These are phyloP conservation scores for Cercospora nicotianae DNA, from an alignment of 2,329 filamentous ascomycete species.

Conservation along the genomic window DNA sequence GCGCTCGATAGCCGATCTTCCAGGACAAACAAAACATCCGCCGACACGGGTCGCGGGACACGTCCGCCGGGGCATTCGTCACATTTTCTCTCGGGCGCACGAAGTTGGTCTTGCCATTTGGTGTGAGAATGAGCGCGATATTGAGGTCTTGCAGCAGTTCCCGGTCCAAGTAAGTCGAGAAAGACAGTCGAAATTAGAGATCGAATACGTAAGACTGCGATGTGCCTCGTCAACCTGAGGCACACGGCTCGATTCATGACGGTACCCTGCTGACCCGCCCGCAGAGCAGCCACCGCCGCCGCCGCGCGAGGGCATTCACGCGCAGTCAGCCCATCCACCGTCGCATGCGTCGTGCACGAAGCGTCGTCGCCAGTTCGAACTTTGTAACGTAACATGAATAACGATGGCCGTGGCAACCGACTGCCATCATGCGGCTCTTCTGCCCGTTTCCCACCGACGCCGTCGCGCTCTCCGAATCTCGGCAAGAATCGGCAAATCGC, in stretches of 20 bases:
- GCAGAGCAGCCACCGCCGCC: not conserved
- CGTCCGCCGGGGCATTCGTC: not conserved
- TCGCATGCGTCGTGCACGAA: not conserved
- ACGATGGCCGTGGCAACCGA: not conserved
- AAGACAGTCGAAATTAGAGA: not conserved
- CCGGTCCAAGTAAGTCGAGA: not conserved
- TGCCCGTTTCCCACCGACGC: no score
- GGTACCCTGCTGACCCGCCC: not conserved
- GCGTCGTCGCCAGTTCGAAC: not conserved
- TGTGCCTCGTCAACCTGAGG: not conserved
- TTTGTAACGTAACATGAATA: not conserved
- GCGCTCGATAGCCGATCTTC: not conserved
- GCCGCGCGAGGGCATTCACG: not conserved
- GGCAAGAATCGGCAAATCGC: not conserved
- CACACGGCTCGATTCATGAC: not conserved
- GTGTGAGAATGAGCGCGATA: constrained; percentile 8
- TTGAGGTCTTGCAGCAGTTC: constrained; percentile 1
- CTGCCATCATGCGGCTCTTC: not conserved
- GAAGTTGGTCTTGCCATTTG: not conserved
- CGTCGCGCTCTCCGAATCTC: not conserved
- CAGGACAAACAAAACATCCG: not conserved
- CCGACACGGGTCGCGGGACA: not conserved
- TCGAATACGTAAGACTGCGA: not conserved
- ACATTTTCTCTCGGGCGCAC: not conserved
- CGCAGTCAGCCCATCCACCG: not conserved